Percentiles rank a stretch among this genome's conserved stretches.
Conservation (phyloP, 805 yeast genomes). For the Candida stauntonica region DNA sequence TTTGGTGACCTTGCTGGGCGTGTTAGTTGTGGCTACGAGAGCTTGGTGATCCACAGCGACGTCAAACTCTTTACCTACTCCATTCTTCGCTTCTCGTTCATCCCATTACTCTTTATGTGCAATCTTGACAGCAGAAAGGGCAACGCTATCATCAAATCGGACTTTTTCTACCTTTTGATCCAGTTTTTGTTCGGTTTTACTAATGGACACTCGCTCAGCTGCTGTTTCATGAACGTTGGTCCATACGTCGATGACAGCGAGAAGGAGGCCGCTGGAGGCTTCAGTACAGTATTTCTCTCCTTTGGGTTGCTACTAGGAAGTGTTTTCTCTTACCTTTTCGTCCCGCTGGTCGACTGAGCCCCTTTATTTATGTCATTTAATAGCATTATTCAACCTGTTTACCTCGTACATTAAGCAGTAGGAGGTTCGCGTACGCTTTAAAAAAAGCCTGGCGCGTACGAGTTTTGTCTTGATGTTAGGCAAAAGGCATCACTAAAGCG, state of each 20-base stretch:
- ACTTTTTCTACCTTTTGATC: conserved; percentile 58
- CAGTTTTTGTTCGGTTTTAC: conserved; percentile 82
- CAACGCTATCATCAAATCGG: conserved; percentile 43
- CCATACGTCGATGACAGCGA: conserved; percentile 57
- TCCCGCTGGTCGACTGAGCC: conserved; percentile 23
- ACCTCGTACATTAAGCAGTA: no score
- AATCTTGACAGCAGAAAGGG: conserved; percentile 35
- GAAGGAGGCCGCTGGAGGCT: conserved; percentile 92
- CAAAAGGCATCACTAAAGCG: background rate
- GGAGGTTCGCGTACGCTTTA: background rate
- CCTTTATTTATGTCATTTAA: no score
- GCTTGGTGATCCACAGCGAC: conserved; percentile 41
- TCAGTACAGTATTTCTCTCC: conserved; percentile 75
- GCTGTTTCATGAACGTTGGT: conserved; percentile 75
- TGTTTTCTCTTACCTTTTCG: conserved; percentile 65
- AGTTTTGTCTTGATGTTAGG: background rate
- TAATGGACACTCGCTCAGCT: conserved; percentile 80
- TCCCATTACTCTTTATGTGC: conserved; percentile 72
- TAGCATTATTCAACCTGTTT: no score
- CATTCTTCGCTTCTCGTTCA: conserved; percentile 47
- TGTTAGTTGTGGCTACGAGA: conserved; percentile 50
- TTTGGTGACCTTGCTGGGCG: conserved; percentile 83
- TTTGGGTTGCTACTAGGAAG: conserved; percentile 80
- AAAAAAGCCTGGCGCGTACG: background rate
- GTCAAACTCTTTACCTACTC: conserved; percentile 49